Base-by-base conservation (phyloP, 352 stramenopile genomes). In the Plasmopara muralis region DNA sequence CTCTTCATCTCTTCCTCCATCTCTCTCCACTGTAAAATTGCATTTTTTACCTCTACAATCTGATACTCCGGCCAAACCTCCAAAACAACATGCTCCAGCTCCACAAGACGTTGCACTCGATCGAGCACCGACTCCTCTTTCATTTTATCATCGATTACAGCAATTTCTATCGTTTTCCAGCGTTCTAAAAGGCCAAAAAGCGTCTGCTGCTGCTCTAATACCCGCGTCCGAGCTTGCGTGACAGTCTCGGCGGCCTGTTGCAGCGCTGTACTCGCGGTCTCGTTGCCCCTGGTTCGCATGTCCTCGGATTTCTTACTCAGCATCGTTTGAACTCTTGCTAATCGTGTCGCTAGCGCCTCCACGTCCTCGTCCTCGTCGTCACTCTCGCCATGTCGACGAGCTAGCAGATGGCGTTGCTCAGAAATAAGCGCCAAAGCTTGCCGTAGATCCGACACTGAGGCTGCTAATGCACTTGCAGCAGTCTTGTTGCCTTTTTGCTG, bases 231-330 rank as follows among this genome's bases (percentile, higher is more conserved):
- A 6, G 64, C 77, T 9, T 66, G 45, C 0, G 64, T 65, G 30
- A 88, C 77, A 0, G 67, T 56, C 15, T 34, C 42, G 8, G 80
- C 71, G 15, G 77, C 77, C 47, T 88, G 75, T 45, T 69, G 58
- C 39, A 90, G 71, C 53, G 75, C 68, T 13, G 64, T 50, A 16
- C 69, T 67, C 12, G 80, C 80, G 14, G 50, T 56, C 16, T 79
- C 71, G 52, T 88, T 90, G 25, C 75, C 72, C 50, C 88, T 90
- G 13, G 43, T 37, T 51, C 67, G 68, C 77, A 90, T 87, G 51
- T 90, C 80, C n/a, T 83, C 72, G 57, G 77, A 73, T 62, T 90
- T 90, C 52, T 86, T 86, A 28, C 43, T 55, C 44, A 90, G 55
- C 68, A 87, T 79, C 31, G 53, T 50, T 49, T 80, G 70, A 18